Conservation (phyloP, 164 flowering plant genomes). For the Aristolochia contorta region DNA sequence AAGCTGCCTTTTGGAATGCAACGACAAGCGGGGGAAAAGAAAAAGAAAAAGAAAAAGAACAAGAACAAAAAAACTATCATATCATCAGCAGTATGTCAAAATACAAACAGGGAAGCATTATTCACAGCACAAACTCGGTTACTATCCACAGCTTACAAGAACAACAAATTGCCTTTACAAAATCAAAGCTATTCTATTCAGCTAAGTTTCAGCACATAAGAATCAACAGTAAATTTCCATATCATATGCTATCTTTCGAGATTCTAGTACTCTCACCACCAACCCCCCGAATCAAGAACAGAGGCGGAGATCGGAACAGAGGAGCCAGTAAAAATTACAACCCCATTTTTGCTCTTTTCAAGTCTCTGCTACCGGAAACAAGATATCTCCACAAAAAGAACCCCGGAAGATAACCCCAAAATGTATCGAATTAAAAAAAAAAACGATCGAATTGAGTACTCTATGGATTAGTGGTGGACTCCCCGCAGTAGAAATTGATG, state of each 20-base stretch:
- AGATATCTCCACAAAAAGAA: neutral
- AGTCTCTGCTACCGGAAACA: neutral
- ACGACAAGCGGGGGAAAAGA: too few species aligned
- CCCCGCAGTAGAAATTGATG: conserved; percentile 26
- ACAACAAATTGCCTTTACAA: conserved; percentile 6
- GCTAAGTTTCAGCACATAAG: neutral
- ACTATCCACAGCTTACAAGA: conserved; percentile 7
- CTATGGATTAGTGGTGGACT: conserved; percentile 6
- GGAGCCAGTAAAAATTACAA: neutral
- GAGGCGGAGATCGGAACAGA: neutral
- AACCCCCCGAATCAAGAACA: neutral
- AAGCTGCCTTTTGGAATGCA: too few species aligned
- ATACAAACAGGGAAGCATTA: neutral
- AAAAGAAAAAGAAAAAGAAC: too few species aligned
- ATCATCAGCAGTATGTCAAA: neutral
- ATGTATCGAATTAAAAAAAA: neutral
- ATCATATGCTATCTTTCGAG: neutral
- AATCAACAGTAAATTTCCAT: conserved; percentile 1
- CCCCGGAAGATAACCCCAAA: neutral
- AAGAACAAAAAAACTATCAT: too few species aligned
- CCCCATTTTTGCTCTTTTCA: neutral
- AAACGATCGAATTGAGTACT: neutral
- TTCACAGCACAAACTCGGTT: conserved; percentile 6
- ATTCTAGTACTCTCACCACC: too few species aligned
- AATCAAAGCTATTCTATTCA: conserved; percentile 3